Evolutionary conservation across 192 early-diverging fungal species (phyloP).

Genomic region (Podila clonocystis): DNA sequence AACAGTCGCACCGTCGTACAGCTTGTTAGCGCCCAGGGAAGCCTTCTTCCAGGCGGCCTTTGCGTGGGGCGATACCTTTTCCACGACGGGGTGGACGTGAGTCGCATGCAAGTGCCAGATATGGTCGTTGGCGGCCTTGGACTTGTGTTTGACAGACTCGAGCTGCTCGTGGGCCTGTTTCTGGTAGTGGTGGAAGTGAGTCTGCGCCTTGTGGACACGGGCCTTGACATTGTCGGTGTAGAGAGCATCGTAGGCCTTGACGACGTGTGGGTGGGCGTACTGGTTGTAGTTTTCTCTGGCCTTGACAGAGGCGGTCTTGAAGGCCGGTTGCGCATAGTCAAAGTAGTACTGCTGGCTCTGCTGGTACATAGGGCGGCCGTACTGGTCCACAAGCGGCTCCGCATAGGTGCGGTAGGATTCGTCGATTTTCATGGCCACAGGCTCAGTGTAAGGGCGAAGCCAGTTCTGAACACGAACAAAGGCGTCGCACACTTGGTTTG

Average conservation of each 20-base stretch:
- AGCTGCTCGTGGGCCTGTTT: constrained; percentile 20
- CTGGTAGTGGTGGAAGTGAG: constrained; percentile 15
- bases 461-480: constrained; percentile 7
- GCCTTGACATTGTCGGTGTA: constrained; percentile 37
- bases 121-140: constrained; percentile 8
- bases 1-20: constrained; percentile 7
- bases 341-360: constrained; percentile 26
- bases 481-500: constrained; percentile 16
- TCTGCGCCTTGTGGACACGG: constrained; percentile 17
- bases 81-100: constrained; percentile 35
- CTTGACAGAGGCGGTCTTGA: constrained; percentile 25
- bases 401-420: constrained; percentile 32
- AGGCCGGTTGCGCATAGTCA: constrained; percentile 15
- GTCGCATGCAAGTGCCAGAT: constrained; percentile 4
- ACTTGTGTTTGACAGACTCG: background rate
- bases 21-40: background rate
- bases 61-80: constrained; percentile 35
- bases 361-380: constrained; percentile 27
- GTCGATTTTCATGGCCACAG: constrained; percentile 7
- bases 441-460: constrained; percentile 33
- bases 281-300: constrained; percentile 23
- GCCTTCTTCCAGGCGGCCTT: constrained; percentile 35
- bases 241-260: constrained; percentile 20
- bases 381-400: constrained; percentile 36
- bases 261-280: constrained; percentile 33